Percentiles rank a stretch among this genome's conserved stretches.
Conservation (phyloP, 345 rosid species). For the Pugionium cornutum region DNA sequence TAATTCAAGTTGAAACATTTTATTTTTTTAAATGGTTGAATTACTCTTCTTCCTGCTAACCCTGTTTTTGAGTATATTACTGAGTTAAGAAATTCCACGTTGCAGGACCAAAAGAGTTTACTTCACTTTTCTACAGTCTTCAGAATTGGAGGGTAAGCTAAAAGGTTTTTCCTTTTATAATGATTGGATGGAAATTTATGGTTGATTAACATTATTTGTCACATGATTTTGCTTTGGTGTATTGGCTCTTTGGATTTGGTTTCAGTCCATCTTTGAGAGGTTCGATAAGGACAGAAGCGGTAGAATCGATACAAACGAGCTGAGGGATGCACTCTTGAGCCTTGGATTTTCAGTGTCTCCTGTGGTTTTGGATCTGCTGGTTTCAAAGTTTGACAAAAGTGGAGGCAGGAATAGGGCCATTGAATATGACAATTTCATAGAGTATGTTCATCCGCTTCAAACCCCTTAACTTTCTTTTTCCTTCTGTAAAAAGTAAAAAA, state of each 20-base stretch:
- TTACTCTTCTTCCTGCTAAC: not conserved
- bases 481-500: not conserved
- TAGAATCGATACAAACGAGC: slow-evolving; percentile 72
- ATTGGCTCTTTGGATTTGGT: not conserved
- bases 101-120: slow-evolving; percentile 89
- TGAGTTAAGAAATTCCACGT: not conserved
- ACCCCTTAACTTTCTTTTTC: not conserved
- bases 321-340: slow-evolving; percentile 79
- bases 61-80: slow-evolving; percentile 21
- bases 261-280: slow-evolving; percentile 75
- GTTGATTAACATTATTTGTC: too few species aligned
- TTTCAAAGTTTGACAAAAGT: slow-evolving; percentile 77
- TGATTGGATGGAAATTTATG: too few species aligned
- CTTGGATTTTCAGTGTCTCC: slow-evolving; percentile 78
- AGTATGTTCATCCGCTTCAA: slow-evolving; percentile 45
- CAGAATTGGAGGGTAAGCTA: slow-evolving; percentile 89
- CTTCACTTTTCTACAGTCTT: slow-evolving; percentile 79
- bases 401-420: slow-evolving; percentile 74
- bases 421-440: slow-evolving; percentile 94
- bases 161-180: not conserved
- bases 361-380: slow-evolving; percentile 65
- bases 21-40: too few species aligned
- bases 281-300: slow-evolving; percentile 91
- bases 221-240: not conserved
- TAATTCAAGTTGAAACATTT: not conserved